phyloP scores from a whole-genome alignment of 2,329 filamentous ascomycete genomes.

The Ophiosphaerella korrae region DNA sequence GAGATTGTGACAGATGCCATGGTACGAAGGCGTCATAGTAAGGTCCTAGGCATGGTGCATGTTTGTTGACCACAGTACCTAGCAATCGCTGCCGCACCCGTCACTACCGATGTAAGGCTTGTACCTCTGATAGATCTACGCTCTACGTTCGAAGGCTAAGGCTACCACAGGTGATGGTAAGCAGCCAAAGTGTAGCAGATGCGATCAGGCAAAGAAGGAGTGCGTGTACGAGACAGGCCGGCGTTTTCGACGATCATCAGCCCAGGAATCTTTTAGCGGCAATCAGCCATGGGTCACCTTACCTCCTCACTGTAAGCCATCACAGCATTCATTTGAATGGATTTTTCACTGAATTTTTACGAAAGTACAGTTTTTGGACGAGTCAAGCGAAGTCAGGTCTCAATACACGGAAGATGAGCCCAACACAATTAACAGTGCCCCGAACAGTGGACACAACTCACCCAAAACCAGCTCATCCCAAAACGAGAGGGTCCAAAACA shows the following conservation, averaged over 20 bases:
- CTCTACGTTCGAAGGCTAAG: slow-evolving; percentile 15
- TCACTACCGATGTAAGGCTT: slow-evolving; percentile 43
- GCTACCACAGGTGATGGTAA: slow-evolving; percentile 39
- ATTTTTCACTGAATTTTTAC: slow-evolving; percentile 13
- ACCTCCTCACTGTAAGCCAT: slow-evolving; percentile 37
- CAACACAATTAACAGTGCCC: slow-evolving; percentile 19
- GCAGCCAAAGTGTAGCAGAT: slow-evolving; percentile 41
- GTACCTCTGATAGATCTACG: background rate
- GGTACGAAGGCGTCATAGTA: slow-evolving; percentile 22
- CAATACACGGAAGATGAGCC: slow-evolving; percentile 33
- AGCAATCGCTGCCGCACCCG: slow-evolving; percentile 47
- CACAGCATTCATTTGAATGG: background rate
- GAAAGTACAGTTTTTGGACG: slow-evolving; percentile 45
- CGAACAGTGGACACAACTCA: slow-evolving; percentile 14
- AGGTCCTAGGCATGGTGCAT: background rate
- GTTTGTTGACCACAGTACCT: slow-evolving; percentile 15
- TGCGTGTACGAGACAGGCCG: slow-evolving; percentile 44
- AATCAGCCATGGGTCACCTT: slow-evolving; percentile 43
- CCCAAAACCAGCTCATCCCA: slow-evolving; percentile 13
- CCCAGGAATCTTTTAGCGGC: slow-evolving; percentile 38
- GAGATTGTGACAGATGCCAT: slow-evolving; percentile 37
- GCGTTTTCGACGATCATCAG: slow-evolving; percentile 43
- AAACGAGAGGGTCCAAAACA: slow-evolving; percentile 16
- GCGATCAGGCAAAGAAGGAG: slow-evolving; percentile 38
- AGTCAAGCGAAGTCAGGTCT: slow-evolving; percentile 40